These are phyloP conservation scores for Corynascus novoguineensis DNA, from an alignment of 495 filamentous ascomycete species.

Conservation along the genomic window DNA sequence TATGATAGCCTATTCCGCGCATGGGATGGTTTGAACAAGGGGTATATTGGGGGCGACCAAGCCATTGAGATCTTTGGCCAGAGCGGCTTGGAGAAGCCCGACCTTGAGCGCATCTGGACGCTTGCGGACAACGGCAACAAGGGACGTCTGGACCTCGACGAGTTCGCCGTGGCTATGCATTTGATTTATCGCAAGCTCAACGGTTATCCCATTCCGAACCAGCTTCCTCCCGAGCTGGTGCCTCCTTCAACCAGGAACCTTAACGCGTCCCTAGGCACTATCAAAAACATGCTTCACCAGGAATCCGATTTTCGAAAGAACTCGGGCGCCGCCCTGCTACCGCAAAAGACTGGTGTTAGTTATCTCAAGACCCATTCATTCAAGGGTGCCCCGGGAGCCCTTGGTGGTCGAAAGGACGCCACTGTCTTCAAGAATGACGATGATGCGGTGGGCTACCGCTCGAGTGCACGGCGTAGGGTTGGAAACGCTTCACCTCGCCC, in stretches of 20 bases:
- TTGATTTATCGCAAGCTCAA: constrained; percentile 96
- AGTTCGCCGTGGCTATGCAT: constrained; percentile 99
- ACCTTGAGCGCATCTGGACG: constrained; percentile 93
- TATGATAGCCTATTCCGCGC: constrained; percentile 94
- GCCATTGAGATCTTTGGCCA: constrained; percentile 97
- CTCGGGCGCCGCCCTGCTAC: constrained; percentile 77
- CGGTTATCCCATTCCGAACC: constrained; percentile 88
- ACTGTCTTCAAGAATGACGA: constrained; percentile 97
- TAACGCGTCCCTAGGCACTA: constrained; percentile 82
- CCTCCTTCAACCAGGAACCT: constrained; percentile 95
- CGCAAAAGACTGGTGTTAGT: constrained; percentile 95
- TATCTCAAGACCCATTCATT: constrained; percentile 97
- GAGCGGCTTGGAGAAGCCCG: constrained; percentile 82
- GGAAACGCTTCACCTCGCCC: constrained; percentile 71
- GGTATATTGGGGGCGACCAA: constrained; percentile 86
- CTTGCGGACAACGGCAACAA: constrained; percentile 89
- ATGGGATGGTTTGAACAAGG: constrained; percentile 94
- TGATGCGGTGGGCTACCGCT: constrained; percentile 81
- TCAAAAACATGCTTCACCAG: constrained; percentile 86
- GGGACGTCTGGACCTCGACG: constrained; percentile 90
- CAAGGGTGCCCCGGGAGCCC: constrained; percentile 44
- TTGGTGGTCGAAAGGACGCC: constrained; percentile 72
- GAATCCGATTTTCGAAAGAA: constrained; percentile 83
- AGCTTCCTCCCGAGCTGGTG: constrained; percentile 86
- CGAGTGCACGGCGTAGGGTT: constrained; percentile 83